phyloP scores from a whole-genome alignment of 306 rosid species.

The Vigna unguiculata region DNA sequence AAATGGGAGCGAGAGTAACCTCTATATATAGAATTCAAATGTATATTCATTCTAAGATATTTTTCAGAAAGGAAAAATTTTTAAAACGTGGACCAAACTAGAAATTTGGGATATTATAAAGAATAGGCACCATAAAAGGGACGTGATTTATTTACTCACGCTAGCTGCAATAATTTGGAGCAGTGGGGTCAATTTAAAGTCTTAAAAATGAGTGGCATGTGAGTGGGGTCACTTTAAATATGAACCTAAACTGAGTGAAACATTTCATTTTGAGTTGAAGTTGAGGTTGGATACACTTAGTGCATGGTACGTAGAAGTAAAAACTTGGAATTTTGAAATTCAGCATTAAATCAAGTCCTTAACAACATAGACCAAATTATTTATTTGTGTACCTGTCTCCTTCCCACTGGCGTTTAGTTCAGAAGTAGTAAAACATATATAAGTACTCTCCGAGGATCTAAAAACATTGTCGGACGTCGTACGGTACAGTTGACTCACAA shows the following conservation, averaged over 20 bases:
- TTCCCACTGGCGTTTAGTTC: neutral
- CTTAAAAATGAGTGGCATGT: conserved; percentile 9
- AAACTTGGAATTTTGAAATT: neutral
- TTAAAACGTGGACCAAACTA: neutral
- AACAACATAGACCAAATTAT: neutral
- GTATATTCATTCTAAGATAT: neutral
- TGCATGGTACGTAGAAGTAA: neutral
- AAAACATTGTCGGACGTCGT: neutral
- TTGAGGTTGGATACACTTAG: neutral
- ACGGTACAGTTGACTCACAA: neutral
- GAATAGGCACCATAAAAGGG: neutral
- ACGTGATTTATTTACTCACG: neutral
- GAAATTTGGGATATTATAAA: neutral
- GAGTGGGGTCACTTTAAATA: conserved; percentile 36
- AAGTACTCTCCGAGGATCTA: neutral
- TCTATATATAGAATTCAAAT: conserved; percentile 27
- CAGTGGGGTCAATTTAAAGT: conserved; percentile 27
- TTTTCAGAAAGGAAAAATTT: neutral
- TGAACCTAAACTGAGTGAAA: neutral
- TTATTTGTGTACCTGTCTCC: too few relatives aligned
- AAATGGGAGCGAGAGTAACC: conserved; percentile 3
- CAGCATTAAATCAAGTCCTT: neutral
- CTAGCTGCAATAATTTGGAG: conserved; percentile 24
- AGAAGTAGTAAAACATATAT: neutral
- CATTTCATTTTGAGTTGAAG: neutral